These are phyloP conservation scores for Pelargonium cotyledonis DNA, from an alignment of 441 rosid genomes.

Conservation along the genomic window DNA sequence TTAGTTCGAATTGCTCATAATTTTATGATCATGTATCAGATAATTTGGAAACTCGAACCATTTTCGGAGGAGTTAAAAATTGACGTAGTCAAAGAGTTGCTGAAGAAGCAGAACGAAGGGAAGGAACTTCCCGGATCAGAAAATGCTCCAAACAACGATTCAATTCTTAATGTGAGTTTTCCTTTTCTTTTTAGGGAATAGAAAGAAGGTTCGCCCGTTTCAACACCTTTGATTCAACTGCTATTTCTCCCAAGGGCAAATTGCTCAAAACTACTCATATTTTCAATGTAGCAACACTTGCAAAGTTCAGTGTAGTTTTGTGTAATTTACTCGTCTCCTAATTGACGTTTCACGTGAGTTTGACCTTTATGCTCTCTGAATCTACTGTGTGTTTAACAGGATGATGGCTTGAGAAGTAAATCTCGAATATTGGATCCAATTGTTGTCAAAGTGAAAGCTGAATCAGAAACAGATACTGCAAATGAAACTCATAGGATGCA, in stretches of 20 bases:
- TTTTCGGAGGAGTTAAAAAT: conserved; percentile 24
- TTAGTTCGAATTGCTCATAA: not conserved
- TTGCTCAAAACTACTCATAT: too few relatives aligned
- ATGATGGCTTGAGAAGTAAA: not conserved
- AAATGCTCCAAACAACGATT: conserved; percentile 9
- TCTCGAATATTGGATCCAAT: conserved; percentile 4
- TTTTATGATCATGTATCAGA: conserved; percentile 15
- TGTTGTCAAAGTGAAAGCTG: conserved; percentile 19
- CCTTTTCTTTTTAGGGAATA: not conserved
- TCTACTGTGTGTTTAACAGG: not conserved
- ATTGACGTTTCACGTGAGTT: not conserved
- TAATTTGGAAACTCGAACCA: conserved; percentile 33
- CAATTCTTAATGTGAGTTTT: conserved; percentile 15
- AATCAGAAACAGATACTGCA: conserved; percentile 6
- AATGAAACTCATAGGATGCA: conserved; percentile 7
- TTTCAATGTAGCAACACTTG: too few relatives aligned
- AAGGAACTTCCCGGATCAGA: not conserved
- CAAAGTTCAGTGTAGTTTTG: too few relatives aligned
- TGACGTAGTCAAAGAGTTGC: conserved; percentile 21
- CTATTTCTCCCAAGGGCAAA: not conserved
- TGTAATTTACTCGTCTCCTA: not conserved
- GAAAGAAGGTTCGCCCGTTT: not conserved
- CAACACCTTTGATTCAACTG: not conserved
- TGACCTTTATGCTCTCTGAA: not conserved
- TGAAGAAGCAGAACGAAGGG: conserved; percentile 12